phyloP scores from a whole-genome alignment of 768 basidiomycete species.

The Nidularia sp. region DNA sequence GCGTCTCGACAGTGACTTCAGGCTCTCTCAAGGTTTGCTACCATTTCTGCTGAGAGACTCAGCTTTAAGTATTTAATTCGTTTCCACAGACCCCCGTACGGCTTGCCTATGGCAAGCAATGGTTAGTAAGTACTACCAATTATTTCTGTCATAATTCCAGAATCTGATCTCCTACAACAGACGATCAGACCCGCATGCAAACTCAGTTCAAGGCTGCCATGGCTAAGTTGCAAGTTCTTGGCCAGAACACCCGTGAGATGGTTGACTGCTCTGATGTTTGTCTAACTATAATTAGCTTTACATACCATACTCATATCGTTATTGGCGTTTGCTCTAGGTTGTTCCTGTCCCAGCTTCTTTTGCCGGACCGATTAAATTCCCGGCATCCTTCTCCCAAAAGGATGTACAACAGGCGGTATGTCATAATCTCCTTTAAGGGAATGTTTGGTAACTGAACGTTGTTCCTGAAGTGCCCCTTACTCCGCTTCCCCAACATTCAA shows the following conservation, averaged over 20 bases:
- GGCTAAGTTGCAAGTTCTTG: slow-evolving; percentile 26
- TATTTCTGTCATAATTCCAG: slow-evolving; percentile 3
- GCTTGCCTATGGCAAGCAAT: slow-evolving; percentile 15
- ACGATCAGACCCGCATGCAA: slow-evolving; percentile 18
- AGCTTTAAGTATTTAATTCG: not conserved
- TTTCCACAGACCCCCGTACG: slow-evolving; percentile 6
- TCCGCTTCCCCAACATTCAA: slow-evolving; percentile 3
- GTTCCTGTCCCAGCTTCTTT: slow-evolving; percentile 12
- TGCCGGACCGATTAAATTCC: slow-evolving; percentile 16
- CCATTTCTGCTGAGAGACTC: not conserved
- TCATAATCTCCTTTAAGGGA: not conserved
- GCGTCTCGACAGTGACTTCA: slow-evolving; percentile 33
- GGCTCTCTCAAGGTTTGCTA: slow-evolving; percentile 8
- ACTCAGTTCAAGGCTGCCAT: slow-evolving; percentile 22
- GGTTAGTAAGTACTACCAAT: slow-evolving; percentile 1
- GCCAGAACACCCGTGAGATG: slow-evolving; percentile 19
- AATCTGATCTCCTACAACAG: slow-evolving; percentile 10
- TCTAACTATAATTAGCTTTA: not conserved
- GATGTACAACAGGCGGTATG: slow-evolving; percentile 11
- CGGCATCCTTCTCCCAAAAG: slow-evolving; percentile 12
- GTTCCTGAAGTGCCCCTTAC: slow-evolving; percentile 1
- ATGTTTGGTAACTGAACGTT: not conserved
- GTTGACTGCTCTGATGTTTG: slow-evolving; percentile 33
- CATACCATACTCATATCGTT: slow-evolving; percentile 10
- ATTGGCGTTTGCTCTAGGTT: not conserved